Percentiles rank a stretch among this genome's conserved stretches.
phyloP scores from a whole-genome alignment of 495 filamentous ascomycete species.

The Immersiella caudata region DNA sequence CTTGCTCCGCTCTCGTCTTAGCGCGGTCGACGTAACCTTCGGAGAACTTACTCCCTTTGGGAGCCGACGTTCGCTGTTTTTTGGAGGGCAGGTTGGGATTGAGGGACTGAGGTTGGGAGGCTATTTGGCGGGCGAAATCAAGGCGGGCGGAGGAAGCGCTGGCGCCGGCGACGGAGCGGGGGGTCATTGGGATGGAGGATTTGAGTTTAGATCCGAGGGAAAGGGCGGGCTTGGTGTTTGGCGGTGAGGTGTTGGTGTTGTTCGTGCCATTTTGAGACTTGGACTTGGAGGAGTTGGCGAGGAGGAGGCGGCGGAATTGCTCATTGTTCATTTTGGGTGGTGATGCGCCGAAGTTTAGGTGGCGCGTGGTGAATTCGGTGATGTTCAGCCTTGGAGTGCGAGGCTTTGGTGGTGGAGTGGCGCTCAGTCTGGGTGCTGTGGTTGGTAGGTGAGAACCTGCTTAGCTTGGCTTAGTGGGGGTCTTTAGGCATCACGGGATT shows the following conservation, averaged over 20 bases:
- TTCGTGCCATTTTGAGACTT: conserved; percentile 43
- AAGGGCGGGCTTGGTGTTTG: conserved; percentile 35
- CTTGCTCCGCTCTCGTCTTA: conserved; percentile 49
- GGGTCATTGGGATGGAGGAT: conserved; percentile 84
- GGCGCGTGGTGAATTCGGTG: neutral
- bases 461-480: neutral
- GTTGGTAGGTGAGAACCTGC: neutral
- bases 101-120: conserved; percentile 40
- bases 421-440: neutral
- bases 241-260: conserved; percentile 38
- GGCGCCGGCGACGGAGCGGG: conserved; percentile 64
- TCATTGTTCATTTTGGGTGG: conserved; percentile 80
- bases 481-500: conserved; percentile 13
- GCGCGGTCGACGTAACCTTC: conserved; percentile 87
- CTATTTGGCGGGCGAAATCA: conserved; percentile 85
- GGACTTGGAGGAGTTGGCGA: conserved; percentile 49
- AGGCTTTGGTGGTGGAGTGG: conserved; percentile 9
- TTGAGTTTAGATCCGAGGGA: conserved; percentile 66
- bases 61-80: conserved; percentile 83
- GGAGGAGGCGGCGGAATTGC: conserved; percentile 88
- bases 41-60: conserved; percentile 80
- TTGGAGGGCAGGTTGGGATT: conserved; percentile 43
- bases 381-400: conserved; percentile 8
- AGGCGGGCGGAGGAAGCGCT: conserved; percentile 34
- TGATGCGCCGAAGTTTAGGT: neutral